Base-by-base conservation (phyloP, 1,284 basidiomycete species). In the Mycena sp. region DNA sequence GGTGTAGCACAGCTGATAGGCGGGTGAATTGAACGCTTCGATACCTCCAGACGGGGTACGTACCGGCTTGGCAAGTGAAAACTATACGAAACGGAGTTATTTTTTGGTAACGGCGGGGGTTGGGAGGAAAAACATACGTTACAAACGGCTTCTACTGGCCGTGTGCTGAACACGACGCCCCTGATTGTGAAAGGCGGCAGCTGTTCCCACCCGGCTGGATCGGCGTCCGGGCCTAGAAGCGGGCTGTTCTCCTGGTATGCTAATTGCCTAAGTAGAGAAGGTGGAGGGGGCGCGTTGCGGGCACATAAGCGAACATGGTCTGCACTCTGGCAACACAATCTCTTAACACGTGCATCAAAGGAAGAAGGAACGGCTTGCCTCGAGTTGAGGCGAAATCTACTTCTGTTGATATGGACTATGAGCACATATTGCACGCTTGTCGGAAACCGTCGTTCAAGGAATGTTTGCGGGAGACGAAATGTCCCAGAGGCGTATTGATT, bases 401-500 rank as follows among this genome's bases (percentile, higher is more conserved):
- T 81, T 49, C 81, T 68, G 19, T 76, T 78, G 49, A 83, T 73
- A 32, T 73, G 70, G 38, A 83, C 74, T 12, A 76, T 76, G 40
- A 84, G 73, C 65, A 82, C 80, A 58, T 84, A 84, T 64, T 83
- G 81, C 26, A 84, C 76, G 68, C 80, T 82, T 26, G 78, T 81
- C 56, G 71, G 67, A 21, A 79, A 78, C 40, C 79, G 77, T 4
- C 80, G 76, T 67, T 84, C 83, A 43, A 81, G 71, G 65, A 84
- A 83, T 0, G 82, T 83, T 66, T 83, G 81, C 1, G 83, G 83
- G 23, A 84, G 76, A 45, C 35, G 58, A 43, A 61, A 61, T 11
- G 57, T 67, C n/a, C 49, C 65, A 1, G 53, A 17, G 17, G 14
- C 38, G 38, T 28, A 64, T 23, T 61, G 43, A 25, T 28, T 48